A percentile compares a stretch with the other conserved stretches of the same genome.
Conservation (phyloP, 1,284 basidiomycete species). For the Rugiboletus extremiorientalis region DNA sequence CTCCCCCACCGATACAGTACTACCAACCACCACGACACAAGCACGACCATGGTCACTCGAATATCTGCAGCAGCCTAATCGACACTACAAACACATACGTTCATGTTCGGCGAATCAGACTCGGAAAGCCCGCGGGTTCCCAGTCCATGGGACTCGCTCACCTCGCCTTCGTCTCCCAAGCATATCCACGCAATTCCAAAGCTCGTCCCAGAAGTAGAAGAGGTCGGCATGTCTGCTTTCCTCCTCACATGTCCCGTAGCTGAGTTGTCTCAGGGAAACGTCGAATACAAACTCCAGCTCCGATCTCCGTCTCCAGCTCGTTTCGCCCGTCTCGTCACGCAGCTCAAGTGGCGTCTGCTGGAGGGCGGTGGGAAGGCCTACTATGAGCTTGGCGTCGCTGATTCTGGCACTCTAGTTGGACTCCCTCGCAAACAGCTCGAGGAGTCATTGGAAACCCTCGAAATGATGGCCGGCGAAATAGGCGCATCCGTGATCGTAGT, state of each 20-base stretch:
- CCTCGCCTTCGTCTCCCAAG: constrained; percentile 48
- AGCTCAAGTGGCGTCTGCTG: constrained; percentile 92
- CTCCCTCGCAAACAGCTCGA: constrained; percentile 76
- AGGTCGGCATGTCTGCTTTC: constrained; percentile 35
- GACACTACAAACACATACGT: constrained; percentile 1
- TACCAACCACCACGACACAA: not conserved
- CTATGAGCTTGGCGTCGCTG: constrained; percentile 89
- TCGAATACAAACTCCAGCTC: constrained; percentile 87
- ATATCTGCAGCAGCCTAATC: constrained; percentile 38
- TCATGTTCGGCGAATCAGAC: constrained; percentile 78
- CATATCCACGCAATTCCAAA: constrained; percentile 40
- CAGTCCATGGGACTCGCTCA: constrained; percentile 77
- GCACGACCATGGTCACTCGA: constrained; percentile 59
- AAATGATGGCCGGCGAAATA: constrained; percentile 90
- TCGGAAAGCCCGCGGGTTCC: constrained; percentile 74
- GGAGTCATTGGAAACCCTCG: constrained; percentile 77
- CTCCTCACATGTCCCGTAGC: not conserved
- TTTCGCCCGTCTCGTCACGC: constrained; percentile 82
- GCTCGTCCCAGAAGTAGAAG: constrained; percentile 72
- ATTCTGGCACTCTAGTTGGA: constrained; percentile 85
- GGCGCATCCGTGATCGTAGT: constrained; percentile 87
- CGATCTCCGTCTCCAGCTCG: constrained; percentile 67
- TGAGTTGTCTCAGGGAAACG: constrained; percentile 56
- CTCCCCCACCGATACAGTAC: not conserved
- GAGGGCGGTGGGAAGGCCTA: constrained; percentile 91